Evolutionary conservation across 768 basidiomycete species (phyloP), one percentile per base, ranked within the genome.

Genomic region (Trametes gibbosa): DNA sequence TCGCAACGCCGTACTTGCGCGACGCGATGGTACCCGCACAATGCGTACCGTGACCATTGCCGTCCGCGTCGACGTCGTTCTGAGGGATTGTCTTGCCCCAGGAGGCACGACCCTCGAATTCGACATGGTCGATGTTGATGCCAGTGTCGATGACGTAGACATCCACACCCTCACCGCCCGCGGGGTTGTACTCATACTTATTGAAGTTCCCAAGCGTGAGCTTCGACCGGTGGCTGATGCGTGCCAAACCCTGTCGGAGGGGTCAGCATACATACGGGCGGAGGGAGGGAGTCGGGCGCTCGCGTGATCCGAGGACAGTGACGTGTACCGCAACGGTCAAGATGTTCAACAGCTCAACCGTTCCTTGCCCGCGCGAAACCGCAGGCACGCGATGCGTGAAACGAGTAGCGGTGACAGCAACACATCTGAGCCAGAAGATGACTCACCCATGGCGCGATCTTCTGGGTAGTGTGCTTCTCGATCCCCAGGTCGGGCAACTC

Each of bases 11-110:
- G 68, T 93, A 98, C 74, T 87, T 90, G 68, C 78, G 76, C 5
- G 92, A 94, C n/a, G 87, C 97, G 65, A 98, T 95, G 29, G 95
- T 99, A 53, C 95, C 95, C 46, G 95, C 95, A 65, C 93, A 95
- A 72, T 95, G 94, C 32, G 90, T 84, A 40, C 96, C 97, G 69
- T 99, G 97, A 62, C 97, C 97, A 73, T 98, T 98, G 56, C 85
- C 91, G 67, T 98, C 97, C 63, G 84, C 82, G 66, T 98, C 96
- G 4, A 80, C 81, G 64, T 96, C 95, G 66, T 89, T 84, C 67
- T 68, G 50, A 8, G 96, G 94, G 62, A 98, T 81, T 19, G 97
- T 98, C 79, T 86, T 89, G 46, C 96, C 97, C 97, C 97, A 98
- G 13, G 67, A 74, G 1, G 94, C 94, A 58, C 95, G 92, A 23